Percentiles rank a stretch among this genome's conserved stretches.
Evolutionary conservation across 306 rosid species (phyloP).

Genomic region (Malus orientalis): DNA sequence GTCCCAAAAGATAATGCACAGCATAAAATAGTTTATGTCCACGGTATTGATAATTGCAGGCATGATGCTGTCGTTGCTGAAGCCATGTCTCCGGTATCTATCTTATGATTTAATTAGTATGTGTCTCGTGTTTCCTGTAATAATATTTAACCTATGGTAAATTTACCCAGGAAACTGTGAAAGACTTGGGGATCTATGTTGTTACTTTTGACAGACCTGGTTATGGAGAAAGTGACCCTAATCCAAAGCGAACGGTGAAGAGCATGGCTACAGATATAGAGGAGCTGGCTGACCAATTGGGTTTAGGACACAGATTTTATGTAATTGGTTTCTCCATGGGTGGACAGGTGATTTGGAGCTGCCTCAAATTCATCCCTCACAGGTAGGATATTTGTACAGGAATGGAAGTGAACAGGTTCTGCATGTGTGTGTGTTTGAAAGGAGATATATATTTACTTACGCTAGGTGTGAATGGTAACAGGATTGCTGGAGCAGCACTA

Average conservation of each 20-base stretch:
- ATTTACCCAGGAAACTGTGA: conserved; percentile 42
- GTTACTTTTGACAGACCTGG: conserved; percentile 86
- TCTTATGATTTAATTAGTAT: neutral
- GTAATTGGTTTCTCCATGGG: conserved; percentile 72
- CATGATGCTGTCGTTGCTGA: conserved; percentile 41
- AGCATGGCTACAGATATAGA: conserved; percentile 73
- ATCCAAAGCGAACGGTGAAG: conserved; percentile 65
- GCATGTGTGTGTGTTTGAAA: neutral
- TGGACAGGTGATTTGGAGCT: conserved; percentile 72
- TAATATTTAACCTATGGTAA: conserved; percentile 9
- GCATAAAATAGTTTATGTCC: conserved; percentile 55
- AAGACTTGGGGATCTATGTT: conserved; percentile 55
- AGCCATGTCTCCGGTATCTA: conserved; percentile 50
- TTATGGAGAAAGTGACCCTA: conserved; percentile 91
- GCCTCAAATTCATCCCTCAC: conserved; percentile 73
- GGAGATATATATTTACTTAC: conserved; percentile 2
- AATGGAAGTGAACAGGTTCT: neutral
- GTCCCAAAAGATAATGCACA: conserved; percentile 58
- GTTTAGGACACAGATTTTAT: conserved; percentile 67
- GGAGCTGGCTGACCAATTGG: conserved; percentile 78
- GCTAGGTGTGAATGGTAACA: conserved; percentile 19
- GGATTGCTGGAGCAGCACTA: conserved; percentile 72
- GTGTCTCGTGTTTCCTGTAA: neutral
- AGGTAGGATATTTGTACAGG: conserved; percentile 36
- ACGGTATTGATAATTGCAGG: conserved; percentile 56